phyloP scores from a whole-genome alignment of 2,329 filamentous ascomycete genomes.

The Trichoderma sp. region DNA sequence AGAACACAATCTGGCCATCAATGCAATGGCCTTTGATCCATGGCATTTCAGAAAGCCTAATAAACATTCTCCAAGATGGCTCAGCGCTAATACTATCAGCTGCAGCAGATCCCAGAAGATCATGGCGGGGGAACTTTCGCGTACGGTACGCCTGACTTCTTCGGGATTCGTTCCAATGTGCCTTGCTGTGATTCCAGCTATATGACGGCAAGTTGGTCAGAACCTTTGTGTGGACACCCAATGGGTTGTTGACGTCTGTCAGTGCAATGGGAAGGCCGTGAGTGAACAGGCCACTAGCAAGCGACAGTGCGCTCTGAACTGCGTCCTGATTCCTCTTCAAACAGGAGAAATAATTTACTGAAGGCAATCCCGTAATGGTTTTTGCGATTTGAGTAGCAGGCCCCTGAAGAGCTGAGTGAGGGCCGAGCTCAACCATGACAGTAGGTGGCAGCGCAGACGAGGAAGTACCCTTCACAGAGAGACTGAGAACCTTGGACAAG shows the following conservation, averaged over 20 bases:
- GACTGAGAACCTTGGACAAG: slow-evolving; percentile 2
- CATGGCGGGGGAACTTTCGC: slow-evolving; percentile 27
- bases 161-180: slow-evolving; percentile 26
- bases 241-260: slow-evolving; percentile 1
- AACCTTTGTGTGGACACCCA: slow-evolving; percentile 2
- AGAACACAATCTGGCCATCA: slow-evolving; percentile 32
- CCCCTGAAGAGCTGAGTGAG: slow-evolving; percentile 19
- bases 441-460: background rate
- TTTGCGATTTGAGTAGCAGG: slow-evolving; percentile 16
- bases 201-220: slow-evolving; percentile 27
- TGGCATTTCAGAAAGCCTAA: slow-evolving; percentile 29
- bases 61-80: slow-evolving; percentile 34
- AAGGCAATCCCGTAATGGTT: background rate
- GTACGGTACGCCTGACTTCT: slow-evolving; percentile 28
- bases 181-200: slow-evolving; percentile 26
- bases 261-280: slow-evolving; percentile 14
- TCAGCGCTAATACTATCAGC: slow-evolving; percentile 25
- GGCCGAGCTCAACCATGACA: slow-evolving; percentile 20
- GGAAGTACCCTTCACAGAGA: background rate
- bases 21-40: slow-evolving; percentile 36
- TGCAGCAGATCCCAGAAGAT: slow-evolving; percentile 29
- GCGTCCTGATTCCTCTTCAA: slow-evolving; percentile 15
- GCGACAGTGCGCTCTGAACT: background rate
- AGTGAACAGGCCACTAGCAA: background rate
- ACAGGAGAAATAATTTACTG: slow-evolving; percentile 7